Conservation (phyloP, 1,284 basidiomycete species). For the Ustilago nuda region DNA sequence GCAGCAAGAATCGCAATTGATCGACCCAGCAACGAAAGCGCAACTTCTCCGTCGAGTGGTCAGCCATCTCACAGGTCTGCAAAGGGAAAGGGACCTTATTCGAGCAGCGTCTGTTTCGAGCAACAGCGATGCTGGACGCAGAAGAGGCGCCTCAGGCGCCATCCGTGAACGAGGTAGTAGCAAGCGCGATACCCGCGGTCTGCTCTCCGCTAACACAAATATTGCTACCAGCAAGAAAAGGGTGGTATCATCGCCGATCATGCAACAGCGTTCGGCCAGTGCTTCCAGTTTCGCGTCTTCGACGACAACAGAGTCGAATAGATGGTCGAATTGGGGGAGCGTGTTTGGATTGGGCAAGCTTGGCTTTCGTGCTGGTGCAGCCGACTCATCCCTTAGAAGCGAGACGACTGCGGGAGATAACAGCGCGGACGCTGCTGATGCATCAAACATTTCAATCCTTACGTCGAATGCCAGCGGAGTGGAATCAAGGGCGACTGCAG, state of each 20-base stretch:
- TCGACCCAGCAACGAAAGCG: constrained; percentile 26
- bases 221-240: constrained; percentile 20
- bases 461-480: constrained; percentile 9
- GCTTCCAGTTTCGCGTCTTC: constrained; percentile 36
- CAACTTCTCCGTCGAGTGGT: constrained; percentile 39
- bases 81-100: constrained; percentile 43
- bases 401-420: constrained; percentile 1
- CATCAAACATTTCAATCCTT: constrained; percentile 4
- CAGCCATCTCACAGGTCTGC: constrained; percentile 50
- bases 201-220: constrained; percentile 17
- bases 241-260: constrained; percentile 34
- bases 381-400: constrained; percentile 10
- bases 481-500: constrained; percentile 2
- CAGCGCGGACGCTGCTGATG: not conserved
- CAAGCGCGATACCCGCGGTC: constrained; percentile 33
- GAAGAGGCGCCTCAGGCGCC: constrained; percentile 36
- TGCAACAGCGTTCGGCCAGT: constrained; percentile 35
- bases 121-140: constrained; percentile 22
- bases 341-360: constrained; percentile 41
- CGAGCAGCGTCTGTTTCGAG: constrained; percentile 41
- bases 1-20: not conserved
- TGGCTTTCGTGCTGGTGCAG: constrained; percentile 19
- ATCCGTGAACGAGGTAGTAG: constrained; percentile 30
- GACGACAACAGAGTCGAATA: constrained; percentile 15
- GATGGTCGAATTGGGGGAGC: constrained; percentile 52